Evolutionary conservation across 2,329 filamentous ascomycete genomes (phyloP), one percentile per base, ranked within the genome.

Genomic region (Exophiala bonariae): DNA sequence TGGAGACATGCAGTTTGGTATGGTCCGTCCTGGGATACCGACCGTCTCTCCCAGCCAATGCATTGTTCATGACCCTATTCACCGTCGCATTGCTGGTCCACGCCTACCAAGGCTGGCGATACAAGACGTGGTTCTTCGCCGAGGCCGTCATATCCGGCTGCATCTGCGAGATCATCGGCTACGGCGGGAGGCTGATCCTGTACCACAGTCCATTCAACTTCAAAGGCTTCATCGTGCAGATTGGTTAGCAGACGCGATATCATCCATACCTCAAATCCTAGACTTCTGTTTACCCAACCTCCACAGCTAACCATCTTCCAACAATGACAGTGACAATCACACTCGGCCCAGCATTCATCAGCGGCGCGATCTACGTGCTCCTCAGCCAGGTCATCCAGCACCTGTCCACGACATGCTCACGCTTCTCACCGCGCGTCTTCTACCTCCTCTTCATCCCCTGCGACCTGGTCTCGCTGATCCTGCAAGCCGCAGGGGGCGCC

Each of bases 351-450:
- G 59, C 81, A 22, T 73, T 85, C 48, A 70, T 83, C 64, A 82
- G 80, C 66, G 79, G 80, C 55, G 76, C 73, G 59, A 77, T 85
- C 64, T 85, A 85, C 68, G 75, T 85, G 17, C 82, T 78, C 2
- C 75, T 85, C 50, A 81, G 82, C 63, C 80, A 82, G 69, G 63
- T 79, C 54, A 72, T 58, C 13, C 55, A 62, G 31, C 64, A 60
- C 35, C 68, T 70, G 50, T 69, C 62, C 28, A 44, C 60, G 47
- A 49, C 36, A 18, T 26, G 10, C 26, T 50, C 17, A 23, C 39
- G n/a, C 47, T 46, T 7, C 40, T 58, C 38, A 30, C 36, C 36
- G 14, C 38, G 44, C 16, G 47, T 26, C 9, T 41, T 32, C 30
- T 40, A 41, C 9, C 32, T 50, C 19, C 52, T 65, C 41, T 82